phyloP scores from a whole-genome alignment of 2,329 filamentous ascomycete species.

The Trichoderma lentiforme region DNA sequence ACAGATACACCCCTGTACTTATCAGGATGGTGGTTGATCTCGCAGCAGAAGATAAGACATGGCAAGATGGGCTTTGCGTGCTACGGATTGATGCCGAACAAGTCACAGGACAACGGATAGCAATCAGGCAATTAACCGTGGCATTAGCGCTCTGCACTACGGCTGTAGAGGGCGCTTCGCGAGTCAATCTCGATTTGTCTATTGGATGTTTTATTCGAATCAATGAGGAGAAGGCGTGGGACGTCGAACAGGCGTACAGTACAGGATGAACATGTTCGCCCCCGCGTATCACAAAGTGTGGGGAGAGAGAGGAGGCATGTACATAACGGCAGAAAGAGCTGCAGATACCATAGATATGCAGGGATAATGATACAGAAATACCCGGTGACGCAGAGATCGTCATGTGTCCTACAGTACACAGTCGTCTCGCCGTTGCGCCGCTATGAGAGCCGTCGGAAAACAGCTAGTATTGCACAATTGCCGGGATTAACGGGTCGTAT shows the following conservation, averaged over 20 bases:
- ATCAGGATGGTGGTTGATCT: background rate
- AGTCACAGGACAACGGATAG: background rate
- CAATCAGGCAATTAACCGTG: background rate
- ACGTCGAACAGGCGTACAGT: background rate
- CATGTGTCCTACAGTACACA: background rate
- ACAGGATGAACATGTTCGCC: background rate
- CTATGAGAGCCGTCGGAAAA: background rate
- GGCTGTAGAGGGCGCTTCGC: background rate
- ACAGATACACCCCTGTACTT: background rate
- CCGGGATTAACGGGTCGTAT: background rate
- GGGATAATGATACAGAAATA: background rate
- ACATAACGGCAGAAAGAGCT: background rate
- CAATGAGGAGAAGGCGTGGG: background rate
- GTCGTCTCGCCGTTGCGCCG: background rate
- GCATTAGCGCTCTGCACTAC: background rate
- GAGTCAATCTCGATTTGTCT: background rate
- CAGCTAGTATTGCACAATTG: background rate
- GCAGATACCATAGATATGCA: background rate
- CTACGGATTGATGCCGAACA: background rate
- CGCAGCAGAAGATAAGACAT: constrained; percentile 4
- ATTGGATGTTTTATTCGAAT: background rate
- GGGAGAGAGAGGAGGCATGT: background rate
- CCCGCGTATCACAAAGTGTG: background rate
- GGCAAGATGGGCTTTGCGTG: background rate
- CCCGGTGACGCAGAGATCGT: constrained; percentile 6